Evolutionary conservation across 352 stramenopile species (phyloP).

Genomic region (Achlya hypogyna): DNA sequence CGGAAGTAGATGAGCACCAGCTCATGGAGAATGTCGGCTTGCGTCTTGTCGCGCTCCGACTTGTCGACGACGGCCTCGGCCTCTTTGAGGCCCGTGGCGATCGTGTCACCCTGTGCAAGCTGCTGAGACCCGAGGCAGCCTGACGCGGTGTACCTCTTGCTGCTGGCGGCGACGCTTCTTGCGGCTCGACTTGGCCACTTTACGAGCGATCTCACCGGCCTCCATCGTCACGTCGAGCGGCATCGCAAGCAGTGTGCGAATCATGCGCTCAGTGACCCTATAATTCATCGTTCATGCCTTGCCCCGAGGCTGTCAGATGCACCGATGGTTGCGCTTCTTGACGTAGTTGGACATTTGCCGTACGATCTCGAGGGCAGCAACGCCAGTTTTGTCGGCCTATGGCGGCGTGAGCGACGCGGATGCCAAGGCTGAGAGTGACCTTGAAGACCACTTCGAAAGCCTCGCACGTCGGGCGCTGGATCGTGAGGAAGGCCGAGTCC

Average conservation of each 20-base stretch:
- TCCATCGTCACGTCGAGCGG: conserved; percentile 82
- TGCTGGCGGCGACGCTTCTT: conserved; percentile 77
- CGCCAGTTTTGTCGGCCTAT: conserved; percentile 52
- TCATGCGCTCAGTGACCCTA: conserved; percentile 57
- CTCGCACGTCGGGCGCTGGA: conserved; percentile 47
- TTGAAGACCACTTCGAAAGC: conserved; percentile 69
- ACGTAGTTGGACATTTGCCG: conserved; percentile 79
- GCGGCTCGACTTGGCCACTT: conserved; percentile 70
- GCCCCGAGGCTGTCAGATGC: not conserved
- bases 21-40: conserved; percentile 91
- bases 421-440: not conserved
- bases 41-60: conserved; percentile 86
- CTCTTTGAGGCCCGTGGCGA: conserved; percentile 91
- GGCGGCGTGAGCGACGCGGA: not conserved
- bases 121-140: not conserved
- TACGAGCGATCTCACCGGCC: conserved; percentile 63
- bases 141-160: conserved; percentile 24
- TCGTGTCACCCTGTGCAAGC: conserved; percentile 41
- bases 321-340: conserved; percentile 70
- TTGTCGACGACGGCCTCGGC: conserved; percentile 91
- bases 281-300: too few relatives aligned
- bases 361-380: conserved; percentile 59
- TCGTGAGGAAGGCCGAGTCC: conserved; percentile 43
- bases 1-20: conserved; percentile 95
- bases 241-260: conserved; percentile 66